These are phyloP conservation scores for Symbiotaphrina buchneri DNA, from an alignment of 495 filamentous ascomycete species.

Conservation along the genomic window DNA sequence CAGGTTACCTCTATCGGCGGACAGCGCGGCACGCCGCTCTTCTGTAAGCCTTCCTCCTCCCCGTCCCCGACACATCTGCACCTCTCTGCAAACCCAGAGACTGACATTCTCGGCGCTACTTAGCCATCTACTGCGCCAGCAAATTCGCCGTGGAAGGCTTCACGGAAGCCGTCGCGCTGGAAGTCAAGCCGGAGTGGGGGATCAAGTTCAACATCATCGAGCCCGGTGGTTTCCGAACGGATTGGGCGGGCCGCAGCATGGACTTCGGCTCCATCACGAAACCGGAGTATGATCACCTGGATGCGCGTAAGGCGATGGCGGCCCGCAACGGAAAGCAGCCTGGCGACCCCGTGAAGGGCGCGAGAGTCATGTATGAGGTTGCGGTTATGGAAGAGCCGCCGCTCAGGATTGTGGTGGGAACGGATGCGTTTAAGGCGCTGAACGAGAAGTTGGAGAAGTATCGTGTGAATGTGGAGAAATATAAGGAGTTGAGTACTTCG, in stretches of 20 bases:
- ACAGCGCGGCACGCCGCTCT: constrained; percentile 15
- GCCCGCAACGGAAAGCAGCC: constrained; percentile 14
- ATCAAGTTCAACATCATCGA: constrained; percentile 16
- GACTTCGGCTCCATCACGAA: neutral
- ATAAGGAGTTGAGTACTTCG: too few relatives aligned
- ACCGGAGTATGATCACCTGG: constrained; percentile 1
- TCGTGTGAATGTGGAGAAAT: too few relatives aligned
- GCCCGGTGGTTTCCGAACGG: constrained; percentile 16
- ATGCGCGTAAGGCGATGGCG: constrained; percentile 6
- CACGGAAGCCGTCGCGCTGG: constrained; percentile 9
- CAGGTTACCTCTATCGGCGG: constrained; percentile 21
- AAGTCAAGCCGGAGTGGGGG: constrained; percentile 11
- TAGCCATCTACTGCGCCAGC: constrained; percentile 13
- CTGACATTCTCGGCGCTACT: too few relatives aligned
- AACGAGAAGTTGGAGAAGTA: too few relatives aligned
- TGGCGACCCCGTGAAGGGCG: constrained; percentile 22
- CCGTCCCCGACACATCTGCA: too few relatives aligned
- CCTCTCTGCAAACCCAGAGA: too few relatives aligned
- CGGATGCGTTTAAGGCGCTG: too few relatives aligned
- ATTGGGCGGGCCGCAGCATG: neutral
- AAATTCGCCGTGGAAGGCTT: constrained; percentile 15
- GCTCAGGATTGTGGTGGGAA: too few relatives aligned
- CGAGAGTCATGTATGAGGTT: constrained; percentile 20
- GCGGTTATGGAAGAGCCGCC: too few relatives aligned
- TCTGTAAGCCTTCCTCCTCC: too few relatives aligned